These are phyloP conservation scores for Naganishia randhawae DNA, from an alignment of 768 basidiomycete species.

Conservation along the genomic window DNA sequence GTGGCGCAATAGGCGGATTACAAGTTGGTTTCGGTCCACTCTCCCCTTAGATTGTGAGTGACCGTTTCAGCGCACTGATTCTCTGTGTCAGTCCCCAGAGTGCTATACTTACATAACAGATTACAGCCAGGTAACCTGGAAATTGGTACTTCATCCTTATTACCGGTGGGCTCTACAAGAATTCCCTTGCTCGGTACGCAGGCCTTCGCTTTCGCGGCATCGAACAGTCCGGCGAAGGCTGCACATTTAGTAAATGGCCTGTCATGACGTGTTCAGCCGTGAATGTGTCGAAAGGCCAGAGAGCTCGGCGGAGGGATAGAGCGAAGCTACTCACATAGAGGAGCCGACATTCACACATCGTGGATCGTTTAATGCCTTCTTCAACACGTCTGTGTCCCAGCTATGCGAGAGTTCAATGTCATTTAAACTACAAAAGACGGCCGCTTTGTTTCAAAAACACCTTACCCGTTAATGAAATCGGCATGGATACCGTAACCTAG, in stretches of 20 bases:
- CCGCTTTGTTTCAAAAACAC: background rate
- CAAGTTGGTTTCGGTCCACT: slow-evolving; percentile 41
- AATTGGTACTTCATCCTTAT: slow-evolving; percentile 37
- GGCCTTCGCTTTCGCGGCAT: background rate
- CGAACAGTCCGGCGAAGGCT: slow-evolving; percentile 1
- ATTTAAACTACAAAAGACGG: background rate
- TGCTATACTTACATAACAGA: slow-evolving; percentile 27
- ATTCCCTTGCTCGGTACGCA: slow-evolving; percentile 38
- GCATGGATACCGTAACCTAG: slow-evolving; percentile 58
- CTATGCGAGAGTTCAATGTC: slow-evolving; percentile 35
- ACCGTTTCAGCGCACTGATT: background rate
- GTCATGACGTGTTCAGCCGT: background rate
- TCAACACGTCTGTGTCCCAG: slow-evolving; percentile 60
- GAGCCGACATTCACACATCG: slow-evolving; percentile 26
- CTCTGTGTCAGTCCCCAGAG: slow-evolving; percentile 4
- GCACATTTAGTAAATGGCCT: slow-evolving; percentile 15
- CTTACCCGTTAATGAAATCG: slow-evolving; percentile 36
- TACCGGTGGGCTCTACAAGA: slow-evolving; percentile 30
- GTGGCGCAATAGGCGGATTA: slow-evolving; percentile 32
- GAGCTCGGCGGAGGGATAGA: too few species aligned
- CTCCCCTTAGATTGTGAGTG: slow-evolving; percentile 32
- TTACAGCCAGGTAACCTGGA: slow-evolving; percentile 43
- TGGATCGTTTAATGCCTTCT: slow-evolving; percentile 57
- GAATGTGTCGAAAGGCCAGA: slow-evolving; percentile 13
- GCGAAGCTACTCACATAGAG: background rate